Base-by-base conservation (phyloP, 2,329 filamentous ascomycete species). In the Aspergillus quadrilineatus region DNA sequence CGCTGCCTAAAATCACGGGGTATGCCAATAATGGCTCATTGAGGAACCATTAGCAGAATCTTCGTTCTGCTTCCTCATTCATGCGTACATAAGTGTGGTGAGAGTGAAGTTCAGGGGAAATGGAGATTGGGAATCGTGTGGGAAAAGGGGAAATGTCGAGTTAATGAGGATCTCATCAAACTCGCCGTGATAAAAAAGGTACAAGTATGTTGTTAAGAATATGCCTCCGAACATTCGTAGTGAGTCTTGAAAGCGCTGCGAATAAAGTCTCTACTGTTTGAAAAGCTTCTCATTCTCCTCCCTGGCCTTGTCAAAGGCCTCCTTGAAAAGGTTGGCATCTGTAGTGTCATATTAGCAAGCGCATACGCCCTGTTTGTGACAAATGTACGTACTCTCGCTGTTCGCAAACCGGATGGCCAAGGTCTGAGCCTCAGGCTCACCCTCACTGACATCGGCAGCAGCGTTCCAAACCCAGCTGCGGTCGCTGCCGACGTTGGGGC, bases 381-480 rank as follows among this genome's bases (percentile, higher is more conserved):
- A 28, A 4, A 17, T 9, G 29, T 54, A 84, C 89, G 75, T 83
- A 96, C 92, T 97, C 75, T 99, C 94, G 66, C 90, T 88, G 83
- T 97, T 99, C 80, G 89, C 93, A 71, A 99, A 97, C 67, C 94
- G 92, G 69, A 99, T 97, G 64, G 94, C 94, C 70, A 99, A 84
- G 54, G 94, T 99, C 71, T 92, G 88, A 55, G 92, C 91, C 83
- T 99, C 94, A 62, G 94, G 89, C 81, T 97, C 93, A 61, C 94
- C 94, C 83, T 99, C 94, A 72, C 91, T 96, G 68, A 97, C 93
- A 82, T 99, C 94, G 65, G 94, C 94, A 57, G 92, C 89, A 59
- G 92, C 93, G 73, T 96, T 97, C 94, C 94, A 99, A 66, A 99
- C 94, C 94, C 94, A 99, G 81, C 89, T 95, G 76, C 94, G 89